Percentiles rank a stretch among this genome's conserved stretches.
phyloP scores from a whole-genome alignment of 441 rosid species.

The Breynia disticha region DNA sequence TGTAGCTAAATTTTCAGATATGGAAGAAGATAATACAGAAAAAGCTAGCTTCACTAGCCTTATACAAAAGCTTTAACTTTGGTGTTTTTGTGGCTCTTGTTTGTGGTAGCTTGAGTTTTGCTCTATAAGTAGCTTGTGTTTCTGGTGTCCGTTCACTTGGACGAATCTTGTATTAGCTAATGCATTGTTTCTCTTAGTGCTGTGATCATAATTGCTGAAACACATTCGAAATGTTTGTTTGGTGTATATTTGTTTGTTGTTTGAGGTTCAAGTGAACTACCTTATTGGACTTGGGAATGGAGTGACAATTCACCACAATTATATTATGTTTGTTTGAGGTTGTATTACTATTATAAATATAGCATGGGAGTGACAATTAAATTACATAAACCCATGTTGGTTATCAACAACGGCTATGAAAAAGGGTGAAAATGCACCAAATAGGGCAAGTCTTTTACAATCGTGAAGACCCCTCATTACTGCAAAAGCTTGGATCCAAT shows the following conservation, averaged over 20 bases:
- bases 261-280: too few species aligned
- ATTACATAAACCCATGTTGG: neutral
- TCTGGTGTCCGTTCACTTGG: slow-evolving; percentile 84
- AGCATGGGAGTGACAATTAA: too few species aligned
- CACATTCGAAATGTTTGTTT: too few species aligned
- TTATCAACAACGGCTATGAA: neutral
- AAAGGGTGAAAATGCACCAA: neutral
- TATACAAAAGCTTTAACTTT: slow-evolving; percentile 65
- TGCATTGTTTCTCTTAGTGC: slow-evolving; percentile 47
- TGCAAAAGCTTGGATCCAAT: slow-evolving; percentile 24
- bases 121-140: slow-evolving; percentile 80
- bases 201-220: slow-evolving; percentile 43
- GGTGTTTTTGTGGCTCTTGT: slow-evolving; percentile 68
- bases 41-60: slow-evolving; percentile 87
- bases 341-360: too few species aligned
- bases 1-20: slow-evolving; percentile 81
- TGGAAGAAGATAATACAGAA: slow-evolving; percentile 66
- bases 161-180: slow-evolving; percentile 51
- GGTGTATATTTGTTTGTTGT: too few species aligned
- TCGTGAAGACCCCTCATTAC: slow-evolving; percentile 4
- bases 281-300: too few species aligned
- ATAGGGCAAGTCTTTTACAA: slow-evolving; percentile 13
- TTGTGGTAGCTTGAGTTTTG: slow-evolving; percentile 74
- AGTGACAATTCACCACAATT: too few species aligned
- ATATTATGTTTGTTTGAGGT: too few species aligned